A percentile compares a stretch with the other conserved stretches of the same genome.
Evolutionary conservation across 345 rosid genomes (phyloP).

Genomic region (Acer saccharum): DNA sequence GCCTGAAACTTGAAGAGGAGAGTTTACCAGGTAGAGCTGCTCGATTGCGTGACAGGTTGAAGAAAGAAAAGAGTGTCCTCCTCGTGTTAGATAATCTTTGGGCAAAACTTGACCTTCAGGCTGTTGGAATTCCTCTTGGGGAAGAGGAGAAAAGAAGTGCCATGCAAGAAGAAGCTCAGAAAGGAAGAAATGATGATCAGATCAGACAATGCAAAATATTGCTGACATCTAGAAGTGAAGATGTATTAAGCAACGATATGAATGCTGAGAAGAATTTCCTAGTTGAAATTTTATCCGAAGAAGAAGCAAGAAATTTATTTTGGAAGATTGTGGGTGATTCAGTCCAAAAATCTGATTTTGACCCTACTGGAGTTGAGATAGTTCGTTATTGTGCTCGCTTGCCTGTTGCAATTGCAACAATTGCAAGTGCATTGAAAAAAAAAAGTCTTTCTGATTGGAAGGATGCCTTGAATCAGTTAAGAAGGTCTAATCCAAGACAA

Average conservation of each 20-base stretch:
- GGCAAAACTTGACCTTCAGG: too few relatives aligned
- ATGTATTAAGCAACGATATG: constrained; percentile 19
- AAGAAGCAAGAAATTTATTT: constrained; percentile 25
- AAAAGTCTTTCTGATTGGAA: background rate
- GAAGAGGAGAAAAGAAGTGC: too few relatives aligned
- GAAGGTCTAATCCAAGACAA: background rate
- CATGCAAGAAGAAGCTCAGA: too few relatives aligned
- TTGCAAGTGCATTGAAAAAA: constrained; percentile 17
- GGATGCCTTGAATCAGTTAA: background rate
- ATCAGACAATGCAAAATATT: too few relatives aligned
- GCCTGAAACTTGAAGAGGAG: too few relatives aligned
- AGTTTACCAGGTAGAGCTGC: too few relatives aligned
- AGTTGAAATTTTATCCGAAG: background rate
- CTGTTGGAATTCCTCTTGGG: too few relatives aligned
- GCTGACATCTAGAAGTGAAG: too few relatives aligned
- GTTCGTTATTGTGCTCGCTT: constrained; percentile 6
- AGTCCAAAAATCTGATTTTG: background rate
- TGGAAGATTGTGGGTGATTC: background rate
- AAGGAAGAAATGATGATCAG: too few relatives aligned
- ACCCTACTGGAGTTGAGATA: background rate
- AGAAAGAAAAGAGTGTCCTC: too few relatives aligned
- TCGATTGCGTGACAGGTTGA: too few relatives aligned
- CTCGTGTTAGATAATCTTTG: too few relatives aligned
- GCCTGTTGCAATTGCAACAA: constrained; percentile 19
- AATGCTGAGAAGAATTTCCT: background rate